These are phyloP conservation scores for Ochromonas danica DNA, from an alignment of 108 stramenopile species.

Conservation along the genomic window DNA sequence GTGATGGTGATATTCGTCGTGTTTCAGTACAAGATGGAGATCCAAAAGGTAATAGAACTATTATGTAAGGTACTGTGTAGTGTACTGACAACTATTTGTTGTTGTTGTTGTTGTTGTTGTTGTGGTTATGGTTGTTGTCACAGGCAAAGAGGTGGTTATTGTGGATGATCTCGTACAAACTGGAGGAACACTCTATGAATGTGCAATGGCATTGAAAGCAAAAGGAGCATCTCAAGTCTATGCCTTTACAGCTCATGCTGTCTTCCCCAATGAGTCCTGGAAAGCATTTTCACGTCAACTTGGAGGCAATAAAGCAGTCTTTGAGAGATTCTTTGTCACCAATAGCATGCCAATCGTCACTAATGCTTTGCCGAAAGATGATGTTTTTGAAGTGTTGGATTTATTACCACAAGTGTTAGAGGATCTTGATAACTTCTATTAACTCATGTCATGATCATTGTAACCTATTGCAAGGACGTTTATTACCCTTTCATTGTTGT, in stretches of 20 bases:
- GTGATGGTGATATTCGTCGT: constrained; percentile 46
- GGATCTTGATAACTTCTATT: constrained; percentile 78
- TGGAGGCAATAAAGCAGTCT: constrained; percentile 67
- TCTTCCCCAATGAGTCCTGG: constrained; percentile 75
- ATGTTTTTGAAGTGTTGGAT: constrained; percentile 76
- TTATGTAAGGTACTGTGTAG: background rate
- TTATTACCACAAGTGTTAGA: constrained; percentile 65
- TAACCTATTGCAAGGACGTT: too few relatives aligned
- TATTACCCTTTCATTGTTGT: too few relatives aligned
- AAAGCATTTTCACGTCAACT: constrained; percentile 65
- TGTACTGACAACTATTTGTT: too few relatives aligned
- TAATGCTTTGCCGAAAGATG: constrained; percentile 60
- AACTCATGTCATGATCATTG: constrained; percentile 51
- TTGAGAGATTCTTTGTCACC: constrained; percentile 78
- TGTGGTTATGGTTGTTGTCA: background rate
- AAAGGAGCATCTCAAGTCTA: constrained; percentile 70
- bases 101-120: background rate
- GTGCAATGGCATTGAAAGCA: constrained; percentile 65
- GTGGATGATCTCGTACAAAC: constrained; percentile 83
- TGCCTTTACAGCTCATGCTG: constrained; percentile 76
- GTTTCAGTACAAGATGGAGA: constrained; percentile 59
- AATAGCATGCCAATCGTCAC: constrained; percentile 78
- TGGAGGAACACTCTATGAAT: constrained; percentile 85
- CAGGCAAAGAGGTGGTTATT: constrained; percentile 64
- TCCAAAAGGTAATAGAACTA: constrained; percentile 21